These are phyloP conservation scores for Termitomyces sp. DNA, from an alignment of 768 basidiomycete genomes.

Conservation along the genomic window DNA sequence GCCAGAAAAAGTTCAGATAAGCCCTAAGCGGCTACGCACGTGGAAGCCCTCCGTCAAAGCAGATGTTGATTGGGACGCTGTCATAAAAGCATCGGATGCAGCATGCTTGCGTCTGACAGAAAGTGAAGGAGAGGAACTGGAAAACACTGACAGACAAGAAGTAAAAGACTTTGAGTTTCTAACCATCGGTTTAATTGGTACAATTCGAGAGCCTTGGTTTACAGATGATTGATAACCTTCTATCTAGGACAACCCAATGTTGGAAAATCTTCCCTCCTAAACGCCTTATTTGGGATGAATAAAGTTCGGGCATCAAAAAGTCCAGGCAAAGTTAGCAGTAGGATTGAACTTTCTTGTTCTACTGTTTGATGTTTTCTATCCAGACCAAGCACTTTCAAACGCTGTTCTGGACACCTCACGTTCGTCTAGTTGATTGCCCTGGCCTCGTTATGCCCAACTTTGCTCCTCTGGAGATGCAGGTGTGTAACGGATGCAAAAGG, in stretches of 20 bases:
- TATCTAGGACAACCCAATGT: constrained; percentile 88
- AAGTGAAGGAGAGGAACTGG: constrained; percentile 20
- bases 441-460: constrained; percentile 88
- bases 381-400: constrained; percentile 97
- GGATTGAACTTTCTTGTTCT: background rate
- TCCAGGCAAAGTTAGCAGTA: constrained; percentile 65
- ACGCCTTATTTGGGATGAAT: constrained; percentile 78
- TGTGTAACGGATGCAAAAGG: constrained; percentile 18
- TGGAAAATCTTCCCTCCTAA: constrained; percentile 89
- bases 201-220: background rate
- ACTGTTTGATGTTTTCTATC: background rate
- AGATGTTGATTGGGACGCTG: constrained; percentile 70
- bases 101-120: constrained; percentile 32
- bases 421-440: constrained; percentile 93
- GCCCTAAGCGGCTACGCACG: constrained; percentile 39
- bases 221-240: background rate
- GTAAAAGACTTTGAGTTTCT: constrained; percentile 49
- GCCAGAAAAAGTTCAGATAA: constrained; percentile 49
- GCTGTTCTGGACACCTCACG: constrained; percentile 78
- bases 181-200: constrained; percentile 81
- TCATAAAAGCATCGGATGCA: constrained; percentile 38
- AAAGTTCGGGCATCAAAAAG: constrained; percentile 82
- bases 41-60: constrained; percentile 67
- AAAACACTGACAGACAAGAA: constrained; percentile 12
- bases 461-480: constrained; percentile 81